Conservation (phyloP, 129 eudicot genomes). For the Flaveria ramosissima region DNA sequence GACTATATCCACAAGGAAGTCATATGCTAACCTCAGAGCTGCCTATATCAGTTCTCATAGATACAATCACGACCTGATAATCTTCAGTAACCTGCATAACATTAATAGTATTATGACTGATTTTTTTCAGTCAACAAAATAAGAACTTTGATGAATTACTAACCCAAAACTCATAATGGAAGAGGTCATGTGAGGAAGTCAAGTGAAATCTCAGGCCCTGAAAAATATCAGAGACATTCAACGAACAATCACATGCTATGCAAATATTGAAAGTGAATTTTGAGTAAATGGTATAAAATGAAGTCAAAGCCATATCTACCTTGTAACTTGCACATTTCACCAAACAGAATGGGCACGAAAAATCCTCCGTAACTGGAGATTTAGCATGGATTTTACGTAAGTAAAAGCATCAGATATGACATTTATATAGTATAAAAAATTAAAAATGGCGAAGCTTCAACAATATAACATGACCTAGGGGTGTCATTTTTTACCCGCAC, state of each 20-base stretch:
- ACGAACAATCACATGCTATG: background rate
- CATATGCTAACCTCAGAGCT: conserved; percentile 69
- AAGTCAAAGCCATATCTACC: conserved; percentile 48
- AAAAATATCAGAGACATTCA: conserved; percentile 20
- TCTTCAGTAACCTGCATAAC: conserved; percentile 74
- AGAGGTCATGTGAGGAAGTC: conserved; percentile 81
- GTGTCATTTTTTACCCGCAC: background rate
- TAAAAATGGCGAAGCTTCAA: background rate
- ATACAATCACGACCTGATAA: conserved; percentile 81
- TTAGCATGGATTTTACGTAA: conserved; percentile 18
- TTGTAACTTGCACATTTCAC: conserved; percentile 88
- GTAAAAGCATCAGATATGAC: conserved; percentile 15
- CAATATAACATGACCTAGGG: background rate
- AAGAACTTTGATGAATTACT: conserved; percentile 35
- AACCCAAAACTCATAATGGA: conserved; percentile 92
- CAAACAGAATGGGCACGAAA: conserved; percentile 94
- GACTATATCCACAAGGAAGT: conserved; percentile 6
- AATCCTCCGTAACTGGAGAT: conserved; percentile 91
- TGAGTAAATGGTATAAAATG: conserved; percentile 8
- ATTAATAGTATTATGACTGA: conserved; percentile 16
- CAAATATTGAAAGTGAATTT: conserved; percentile 16
- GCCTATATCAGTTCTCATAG: conserved; percentile 62
- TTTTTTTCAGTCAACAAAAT: conserved; percentile 17
- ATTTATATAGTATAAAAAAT: background rate
- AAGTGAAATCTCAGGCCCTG: conserved; percentile 89